These are phyloP conservation scores for Candida xiaguanensis DNA, from an alignment of 805 yeast genomes.

Conservation along the genomic window DNA sequence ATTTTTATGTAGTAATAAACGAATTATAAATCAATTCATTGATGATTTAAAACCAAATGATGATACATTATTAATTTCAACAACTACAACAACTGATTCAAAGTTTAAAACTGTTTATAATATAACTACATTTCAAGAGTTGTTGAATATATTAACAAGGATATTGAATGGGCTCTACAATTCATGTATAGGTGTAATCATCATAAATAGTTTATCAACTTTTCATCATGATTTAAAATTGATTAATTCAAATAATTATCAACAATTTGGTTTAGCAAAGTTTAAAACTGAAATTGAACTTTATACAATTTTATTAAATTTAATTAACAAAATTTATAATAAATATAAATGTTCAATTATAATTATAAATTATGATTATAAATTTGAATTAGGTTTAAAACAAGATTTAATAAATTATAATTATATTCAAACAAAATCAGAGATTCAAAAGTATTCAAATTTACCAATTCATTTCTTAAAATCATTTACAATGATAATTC, in stretches of 20 bases:
- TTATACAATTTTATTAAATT: not conserved
- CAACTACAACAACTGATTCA: not conserved
- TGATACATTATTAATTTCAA: not conserved
- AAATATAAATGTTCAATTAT: constrained; percentile 25
- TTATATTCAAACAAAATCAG: not conserved
- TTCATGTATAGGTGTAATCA: not conserved
- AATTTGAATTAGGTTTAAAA: constrained; percentile 31
- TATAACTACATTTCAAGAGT: constrained; percentile 1
- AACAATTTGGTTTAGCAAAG: constrained; percentile 8
- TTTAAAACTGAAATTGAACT: not conserved
- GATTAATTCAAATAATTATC: constrained; percentile 9
- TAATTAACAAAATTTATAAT: constrained; percentile 9
- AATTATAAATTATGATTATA: constrained; percentile 21
- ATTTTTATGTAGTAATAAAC: constrained; percentile 2
- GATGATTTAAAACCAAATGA: not conserved
- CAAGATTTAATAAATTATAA: constrained; percentile 5
- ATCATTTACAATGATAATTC: constrained; percentile 12
- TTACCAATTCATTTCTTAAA: constrained; percentile 12
- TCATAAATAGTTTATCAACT: constrained; percentile 24
- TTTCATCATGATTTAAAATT: constrained; percentile 29
- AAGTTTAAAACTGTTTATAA: not conserved
- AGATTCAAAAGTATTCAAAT: constrained; percentile 4
- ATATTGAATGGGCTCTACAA: not conserved
- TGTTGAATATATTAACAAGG: not conserved
- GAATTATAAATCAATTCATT: not conserved